These are phyloP conservation scores for Ceratocystis smalleyi DNA, from an alignment of 2,329 filamentous ascomycete species.

Conservation along the genomic window DNA sequence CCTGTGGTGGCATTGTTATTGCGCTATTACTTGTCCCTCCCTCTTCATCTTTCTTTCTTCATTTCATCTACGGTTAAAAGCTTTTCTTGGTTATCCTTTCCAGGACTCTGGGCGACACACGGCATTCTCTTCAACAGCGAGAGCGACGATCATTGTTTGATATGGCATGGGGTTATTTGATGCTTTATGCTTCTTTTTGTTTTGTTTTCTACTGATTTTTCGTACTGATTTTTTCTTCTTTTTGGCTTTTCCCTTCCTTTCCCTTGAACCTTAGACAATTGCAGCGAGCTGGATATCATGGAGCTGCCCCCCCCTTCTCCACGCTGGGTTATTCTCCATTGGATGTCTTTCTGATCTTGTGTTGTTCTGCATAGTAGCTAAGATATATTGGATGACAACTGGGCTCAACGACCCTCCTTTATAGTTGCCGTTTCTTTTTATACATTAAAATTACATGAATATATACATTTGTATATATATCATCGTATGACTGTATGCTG, in stretches of 20 bases:
- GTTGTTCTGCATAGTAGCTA: neutral
- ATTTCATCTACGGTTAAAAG: neutral
- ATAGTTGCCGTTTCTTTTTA: neutral
- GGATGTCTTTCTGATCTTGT: neutral
- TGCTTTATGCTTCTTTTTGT: neutral
- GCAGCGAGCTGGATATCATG: neutral
- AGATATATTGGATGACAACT: neutral
- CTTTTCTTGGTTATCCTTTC: slow-evolving; percentile 7
- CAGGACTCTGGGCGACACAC: slow-evolving; percentile 12
- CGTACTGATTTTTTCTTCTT: too few relatives aligned
- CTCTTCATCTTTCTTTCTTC: slow-evolving; percentile 11
- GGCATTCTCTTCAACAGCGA: slow-evolving; percentile 18
- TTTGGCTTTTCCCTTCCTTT: neutral
- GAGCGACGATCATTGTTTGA: slow-evolving; percentile 17
- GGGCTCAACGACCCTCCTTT: slow-evolving; percentile 1
- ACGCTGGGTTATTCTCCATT: neutral
- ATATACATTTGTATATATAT: too few relatives aligned
- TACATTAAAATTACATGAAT: neutral
- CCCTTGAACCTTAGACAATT: neutral
- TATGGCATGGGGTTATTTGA: slow-evolving; percentile 8
- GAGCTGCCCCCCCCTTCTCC: neutral
- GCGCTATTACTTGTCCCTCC: neutral
- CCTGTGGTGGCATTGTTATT: neutral
- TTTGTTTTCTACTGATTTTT: slow-evolving; percentile 1
- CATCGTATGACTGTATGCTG: too few relatives aligned